Conservation (phyloP, 192 early-diverging fungal species). For the Podila clonocystis region DNA sequence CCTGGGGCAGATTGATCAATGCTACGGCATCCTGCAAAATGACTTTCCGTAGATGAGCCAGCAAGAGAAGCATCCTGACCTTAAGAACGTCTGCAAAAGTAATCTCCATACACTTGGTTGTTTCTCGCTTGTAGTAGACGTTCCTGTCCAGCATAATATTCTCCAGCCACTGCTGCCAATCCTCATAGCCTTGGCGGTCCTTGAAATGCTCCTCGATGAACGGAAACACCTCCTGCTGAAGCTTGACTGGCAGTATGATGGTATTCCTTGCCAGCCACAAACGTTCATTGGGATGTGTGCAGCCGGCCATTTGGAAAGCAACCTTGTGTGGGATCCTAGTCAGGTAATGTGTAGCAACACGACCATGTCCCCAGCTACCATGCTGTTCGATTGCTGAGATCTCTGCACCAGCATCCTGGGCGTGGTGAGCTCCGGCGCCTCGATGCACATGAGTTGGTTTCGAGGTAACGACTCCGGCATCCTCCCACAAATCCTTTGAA, state of each 20-base stretch:
- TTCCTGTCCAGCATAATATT: constrained; percentile 20
- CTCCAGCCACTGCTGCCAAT: constrained; percentile 14
- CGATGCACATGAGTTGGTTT: neutral
- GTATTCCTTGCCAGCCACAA: constrained; percentile 5
- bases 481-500: neutral
- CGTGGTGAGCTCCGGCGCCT: neutral
- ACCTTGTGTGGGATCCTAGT: neutral
- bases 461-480: neutral
- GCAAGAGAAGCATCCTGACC: constrained; percentile 3
- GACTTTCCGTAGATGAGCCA: constrained; percentile 15
- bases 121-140: neutral
- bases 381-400: neutral
- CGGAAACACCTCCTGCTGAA: constrained; percentile 12
- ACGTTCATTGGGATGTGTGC: neutral
- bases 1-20: neutral
- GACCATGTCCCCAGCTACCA: neutral
- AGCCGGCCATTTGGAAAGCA: neutral
- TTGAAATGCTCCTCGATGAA: constrained; percentile 13
- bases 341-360: neutral
- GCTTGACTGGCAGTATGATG: neutral
- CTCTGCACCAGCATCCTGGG: neutral
- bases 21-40: constrained; percentile 13
- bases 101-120: neutral
- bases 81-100: neutral
- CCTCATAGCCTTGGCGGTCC: neutral